Percentiles rank a stretch among this genome's conserved stretches.
Conservation (phyloP, 2,329 filamentous ascomycete genomes). For the Knufia petricola region DNA sequence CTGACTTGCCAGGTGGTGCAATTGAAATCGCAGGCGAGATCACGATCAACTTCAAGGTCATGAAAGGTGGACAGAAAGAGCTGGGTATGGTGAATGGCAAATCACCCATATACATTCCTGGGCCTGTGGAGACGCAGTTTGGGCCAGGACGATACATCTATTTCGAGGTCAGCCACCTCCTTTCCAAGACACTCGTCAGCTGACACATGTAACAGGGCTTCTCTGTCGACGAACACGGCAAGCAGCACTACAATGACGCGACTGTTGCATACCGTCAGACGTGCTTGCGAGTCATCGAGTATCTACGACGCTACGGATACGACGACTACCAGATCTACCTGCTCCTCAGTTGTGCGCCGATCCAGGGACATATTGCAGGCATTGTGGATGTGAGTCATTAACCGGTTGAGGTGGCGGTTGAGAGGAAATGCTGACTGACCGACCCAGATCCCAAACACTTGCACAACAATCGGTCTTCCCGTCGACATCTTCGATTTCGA, state of each 20-base stretch:
- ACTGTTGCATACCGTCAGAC: conserved; percentile 81
- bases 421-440: conserved; percentile 2
- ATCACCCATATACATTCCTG: conserved; percentile 74
- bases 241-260: conserved; percentile 81
- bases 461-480: conserved; percentile 76
- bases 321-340: conserved; percentile 74
- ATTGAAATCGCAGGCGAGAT: conserved; percentile 93
- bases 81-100: conserved; percentile 54
- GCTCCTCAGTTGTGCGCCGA: conserved; percentile 71
- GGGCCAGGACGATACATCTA: conserved; percentile 72
- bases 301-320: conserved; percentile 62
- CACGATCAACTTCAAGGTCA: conserved; percentile 78
- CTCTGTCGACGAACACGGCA: conserved; percentile 76
- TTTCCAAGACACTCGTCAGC: not conserved
- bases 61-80: conserved; percentile 68
- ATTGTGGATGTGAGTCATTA: conserved; percentile 56
- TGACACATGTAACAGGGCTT: conserved; percentile 49
- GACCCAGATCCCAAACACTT: conserved; percentile 67
- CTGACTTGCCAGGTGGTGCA: too few relatives aligned
- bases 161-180: conserved; percentile 47
- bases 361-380: conserved; percentile 80
- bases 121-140: conserved; percentile 81
- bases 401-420: conserved; percentile 3
- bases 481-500: conserved; percentile 96
- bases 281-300: conserved; percentile 67